Evolutionary conservation across 2,329 filamentous ascomycete species (phyloP).

Genomic region (Hirsutella thompsonii): DNA sequence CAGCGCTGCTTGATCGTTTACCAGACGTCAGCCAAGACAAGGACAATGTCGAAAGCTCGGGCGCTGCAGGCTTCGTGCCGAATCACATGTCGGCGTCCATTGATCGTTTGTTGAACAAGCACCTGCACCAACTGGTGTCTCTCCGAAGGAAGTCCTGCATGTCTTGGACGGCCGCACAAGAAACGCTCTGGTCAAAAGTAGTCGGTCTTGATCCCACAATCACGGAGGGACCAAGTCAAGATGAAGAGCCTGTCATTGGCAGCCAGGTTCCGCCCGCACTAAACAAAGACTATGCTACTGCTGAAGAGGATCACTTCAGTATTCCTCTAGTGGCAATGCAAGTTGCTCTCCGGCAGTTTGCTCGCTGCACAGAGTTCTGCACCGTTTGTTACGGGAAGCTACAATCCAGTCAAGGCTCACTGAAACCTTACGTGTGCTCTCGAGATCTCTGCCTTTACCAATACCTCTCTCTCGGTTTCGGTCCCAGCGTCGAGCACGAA

Average conservation of each 20-base stretch:
- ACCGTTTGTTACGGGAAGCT: slow-evolving; percentile 68
- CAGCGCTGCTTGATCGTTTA: slow-evolving; percentile 26
- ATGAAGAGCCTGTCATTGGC: slow-evolving; percentile 1
- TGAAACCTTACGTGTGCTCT: slow-evolving; percentile 72
- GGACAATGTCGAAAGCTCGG: slow-evolving; percentile 3
- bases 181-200: not conserved
- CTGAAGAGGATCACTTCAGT: slow-evolving; percentile 25
- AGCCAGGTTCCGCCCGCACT: slow-evolving; percentile 8
- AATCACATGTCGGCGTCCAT: slow-evolving; percentile 1
- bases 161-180: slow-evolving; percentile 2
- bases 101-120: not conserved
- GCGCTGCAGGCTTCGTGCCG: not conserved
- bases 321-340: slow-evolving; percentile 53
- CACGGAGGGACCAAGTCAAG: not conserved
- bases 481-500: slow-evolving; percentile 75
- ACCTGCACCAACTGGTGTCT: not conserved
- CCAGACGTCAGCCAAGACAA: not conserved
- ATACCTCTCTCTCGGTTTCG: slow-evolving; percentile 77
- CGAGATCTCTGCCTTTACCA: slow-evolving; percentile 70
- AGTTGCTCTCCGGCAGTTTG: slow-evolving; percentile 63
- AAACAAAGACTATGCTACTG: slow-evolving; percentile 16
- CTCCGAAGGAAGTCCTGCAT: not conserved
- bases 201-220: no score
- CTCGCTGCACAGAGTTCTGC: slow-evolving; percentile 76
- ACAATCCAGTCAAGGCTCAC: slow-evolving; percentile 48